Evolutionary conservation across 2,329 filamentous ascomycete species (phyloP), one percentile per base, ranked within the genome.

Genomic region (Pleomassaria siparia): DNA sequence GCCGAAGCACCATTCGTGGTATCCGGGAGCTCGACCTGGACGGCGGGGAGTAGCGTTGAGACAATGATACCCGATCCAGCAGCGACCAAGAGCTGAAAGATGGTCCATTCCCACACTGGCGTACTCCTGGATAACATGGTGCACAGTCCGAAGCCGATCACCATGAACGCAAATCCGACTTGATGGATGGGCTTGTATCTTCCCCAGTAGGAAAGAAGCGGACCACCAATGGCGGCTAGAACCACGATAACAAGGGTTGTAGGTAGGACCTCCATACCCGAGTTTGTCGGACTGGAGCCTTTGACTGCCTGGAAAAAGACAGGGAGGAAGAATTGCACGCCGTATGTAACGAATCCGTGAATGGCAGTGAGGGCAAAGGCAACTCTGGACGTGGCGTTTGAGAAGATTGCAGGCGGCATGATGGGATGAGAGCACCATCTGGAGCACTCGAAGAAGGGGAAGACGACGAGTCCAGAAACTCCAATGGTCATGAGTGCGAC

Each of bases 401-500:
- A 53, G 53, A 80, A 76, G 16, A 79, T 64, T 18, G 63, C 59
- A 0, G 64, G 62, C 1, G 76, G 75, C 51, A 80, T 72, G 15
- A 73, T 69, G 0, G 64, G 66, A 33, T 65, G 28, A 5, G 47
- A 47, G 54, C 59, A 63, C 29, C 45, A 59, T 20, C 36, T 69
- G 62, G 62, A 59, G 10, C 51, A 50, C 52, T 78, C 73, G 62
- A 71, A 79, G 4, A 70, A 29, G 4, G 64, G 47, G 22, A 77
- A 72, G 0, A 56, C 49, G 1, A 67, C 43, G 2, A 79, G 52
- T 9, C 75, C 75, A 2, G 68, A 26, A 0, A 73, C 18, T 1
- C 78, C 76, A 2, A 78, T 48, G 2, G 80, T 48, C 3, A 81
- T 58, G 1, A 78, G 76, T 0, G 65, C 58, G 3, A 81, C 43